phyloP scores from a whole-genome alignment of 331 rosid species.

The Acacia concinna region DNA sequence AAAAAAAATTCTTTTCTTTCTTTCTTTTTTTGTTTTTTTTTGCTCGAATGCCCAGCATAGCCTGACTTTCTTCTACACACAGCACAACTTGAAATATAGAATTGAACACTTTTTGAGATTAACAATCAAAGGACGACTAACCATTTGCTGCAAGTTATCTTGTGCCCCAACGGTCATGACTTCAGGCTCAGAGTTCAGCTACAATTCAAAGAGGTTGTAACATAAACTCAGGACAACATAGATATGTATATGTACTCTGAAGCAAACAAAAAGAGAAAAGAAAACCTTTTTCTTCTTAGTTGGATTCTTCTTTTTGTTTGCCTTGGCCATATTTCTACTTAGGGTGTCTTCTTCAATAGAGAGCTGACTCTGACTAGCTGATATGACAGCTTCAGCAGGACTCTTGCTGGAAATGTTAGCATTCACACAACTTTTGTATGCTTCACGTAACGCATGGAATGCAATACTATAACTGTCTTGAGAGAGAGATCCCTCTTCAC shows the following conservation, averaged over 20 bases:
- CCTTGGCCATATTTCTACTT: conserved; percentile 73
- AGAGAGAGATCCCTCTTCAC: conserved; percentile 85
- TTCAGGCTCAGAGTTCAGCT: conserved; percentile 78
- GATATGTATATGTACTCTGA: conserved; percentile 14
- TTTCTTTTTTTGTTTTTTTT: too few relatives aligned
- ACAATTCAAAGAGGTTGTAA: conserved; percentile 43
- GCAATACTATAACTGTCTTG: conserved; percentile 84
- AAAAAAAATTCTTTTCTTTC: conserved; percentile 8
- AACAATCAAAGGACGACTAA: conserved; percentile 44
- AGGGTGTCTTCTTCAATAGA: conserved; percentile 84
- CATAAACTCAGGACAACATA: conserved; percentile 8
- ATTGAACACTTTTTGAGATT: conserved; percentile 24
- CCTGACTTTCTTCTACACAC: conserved; percentile 15
- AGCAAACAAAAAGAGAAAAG: conserved; percentile 7
- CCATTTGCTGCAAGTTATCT: conserved; percentile 95
- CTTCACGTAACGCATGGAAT: conserved; percentile 68
- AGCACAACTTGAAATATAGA: neutral
- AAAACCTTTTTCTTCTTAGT: conserved; percentile 92
- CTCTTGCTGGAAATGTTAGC: conserved; percentile 64
- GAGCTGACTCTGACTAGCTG: conserved; percentile 67
- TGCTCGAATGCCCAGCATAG: neutral
- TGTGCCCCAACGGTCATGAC: conserved; percentile 77
- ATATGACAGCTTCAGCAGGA: conserved; percentile 69
- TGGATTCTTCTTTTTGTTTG: conserved; percentile 82
- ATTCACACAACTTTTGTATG: conserved; percentile 62